Evolutionary conservation across 208 protist species (phyloP).

Genomic region (Phytomonas serpens): DNA sequence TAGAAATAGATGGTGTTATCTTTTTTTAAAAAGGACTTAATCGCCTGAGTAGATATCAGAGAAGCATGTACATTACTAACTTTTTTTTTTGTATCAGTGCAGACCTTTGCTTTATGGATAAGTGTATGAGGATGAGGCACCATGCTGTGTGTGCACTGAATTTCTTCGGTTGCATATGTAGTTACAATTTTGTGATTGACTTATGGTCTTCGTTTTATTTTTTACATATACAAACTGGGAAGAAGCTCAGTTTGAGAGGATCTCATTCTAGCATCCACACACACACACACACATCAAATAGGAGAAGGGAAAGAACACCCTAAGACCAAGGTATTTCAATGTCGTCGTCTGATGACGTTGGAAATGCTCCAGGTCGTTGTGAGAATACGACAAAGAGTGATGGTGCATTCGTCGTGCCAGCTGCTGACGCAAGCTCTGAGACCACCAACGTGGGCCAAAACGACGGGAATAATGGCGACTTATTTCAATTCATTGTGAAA

Average conservation of each 20-base stretch:
- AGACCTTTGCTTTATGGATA: neutral
- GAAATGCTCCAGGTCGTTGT: neutral
- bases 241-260: neutral
- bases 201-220: neutral
- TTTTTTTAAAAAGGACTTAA: neutral
- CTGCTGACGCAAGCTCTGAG: neutral
- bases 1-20: neutral
- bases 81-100: neutral
- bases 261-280: neutral
- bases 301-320: neutral
- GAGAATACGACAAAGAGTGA: neutral
- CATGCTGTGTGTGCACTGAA: neutral
- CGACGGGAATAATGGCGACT: slow-evolving; percentile 45
- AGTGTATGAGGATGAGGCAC: neutral
- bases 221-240: neutral
- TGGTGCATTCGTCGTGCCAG: neutral
- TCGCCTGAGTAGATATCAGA: neutral
- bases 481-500: slow-evolving; percentile 26
- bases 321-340: neutral
- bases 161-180: neutral
- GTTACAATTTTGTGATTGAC: neutral
- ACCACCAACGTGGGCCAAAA: neutral
- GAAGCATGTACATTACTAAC: neutral
- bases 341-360: neutral
- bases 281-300: neutral